Percentiles rank a stretch among this genome's conserved stretches.
Evolutionary conservation across 2,329 filamentous ascomycete genomes (phyloP).

Genomic region (Arthroderma sp.): DNA sequence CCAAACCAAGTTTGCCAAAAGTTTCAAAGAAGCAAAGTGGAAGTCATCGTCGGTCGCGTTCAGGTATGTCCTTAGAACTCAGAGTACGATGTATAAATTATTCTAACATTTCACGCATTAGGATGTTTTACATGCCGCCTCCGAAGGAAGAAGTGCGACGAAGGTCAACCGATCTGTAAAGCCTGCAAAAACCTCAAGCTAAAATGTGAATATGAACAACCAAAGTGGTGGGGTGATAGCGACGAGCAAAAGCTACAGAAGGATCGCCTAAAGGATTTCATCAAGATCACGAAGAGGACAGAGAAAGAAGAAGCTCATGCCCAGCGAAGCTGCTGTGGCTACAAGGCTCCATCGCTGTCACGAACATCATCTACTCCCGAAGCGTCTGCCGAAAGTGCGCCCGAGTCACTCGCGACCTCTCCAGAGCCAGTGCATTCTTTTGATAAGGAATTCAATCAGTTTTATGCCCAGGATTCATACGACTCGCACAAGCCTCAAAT

Average conservation of each 20-base stretch:
- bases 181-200: constrained; percentile 63
- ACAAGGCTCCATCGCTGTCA: constrained; percentile 64
- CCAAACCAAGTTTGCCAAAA: constrained; percentile 4
- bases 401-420: constrained; percentile 60
- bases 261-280: constrained; percentile 90
- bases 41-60: constrained; percentile 10
- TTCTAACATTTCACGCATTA: constrained; percentile 2
- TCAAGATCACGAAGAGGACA: constrained; percentile 88
- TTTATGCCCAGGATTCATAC: constrained; percentile 36
- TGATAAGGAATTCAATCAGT: constrained; percentile 55
- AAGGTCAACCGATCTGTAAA: constrained; percentile 49
- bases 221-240: constrained; percentile 94
- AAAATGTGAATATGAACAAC: constrained; percentile 88
- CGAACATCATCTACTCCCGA: constrained; percentile 72
- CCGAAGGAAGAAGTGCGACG: constrained; percentile 57
- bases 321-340: constrained; percentile 23
- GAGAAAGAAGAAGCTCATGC: constrained; percentile 57
- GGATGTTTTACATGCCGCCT: constrained; percentile 56
- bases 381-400: constrained; percentile 59
- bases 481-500: constrained; percentile 31
- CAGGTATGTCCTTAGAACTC: constrained; percentile 6
- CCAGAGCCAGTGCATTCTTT: constrained; percentile 65
- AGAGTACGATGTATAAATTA: background rate
- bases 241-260: constrained; percentile 77
- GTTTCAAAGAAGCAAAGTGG: constrained; percentile 6